Evolutionary conservation across 1,139 yeast genomes (phyloP).

Genomic region (Arxiozyma bovina): DNA sequence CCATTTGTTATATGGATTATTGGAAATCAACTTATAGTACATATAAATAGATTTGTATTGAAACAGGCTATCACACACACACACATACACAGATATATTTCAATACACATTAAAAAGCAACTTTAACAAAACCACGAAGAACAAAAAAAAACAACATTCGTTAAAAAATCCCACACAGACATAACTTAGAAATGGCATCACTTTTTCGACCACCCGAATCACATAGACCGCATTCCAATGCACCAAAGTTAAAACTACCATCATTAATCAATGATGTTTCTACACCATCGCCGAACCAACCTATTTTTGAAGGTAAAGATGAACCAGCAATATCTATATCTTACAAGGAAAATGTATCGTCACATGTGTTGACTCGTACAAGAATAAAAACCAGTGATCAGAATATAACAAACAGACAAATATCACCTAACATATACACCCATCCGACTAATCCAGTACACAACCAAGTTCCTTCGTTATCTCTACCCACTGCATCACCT

Average conservation of each 20-base stretch:
- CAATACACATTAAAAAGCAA: neutral
- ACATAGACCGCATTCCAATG: constrained; percentile 19
- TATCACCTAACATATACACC: neutral
- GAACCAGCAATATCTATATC: neutral
- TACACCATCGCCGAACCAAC: neutral
- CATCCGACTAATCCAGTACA: constrained; percentile 1
- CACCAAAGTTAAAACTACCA: constrained; percentile 28
- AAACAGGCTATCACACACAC: no score
- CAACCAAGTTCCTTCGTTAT: neutral
- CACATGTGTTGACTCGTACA: constrained; percentile 3
- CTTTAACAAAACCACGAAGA: no score
- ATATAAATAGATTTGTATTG: no score
- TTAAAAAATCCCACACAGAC: neutral
- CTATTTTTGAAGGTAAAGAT: neutral
- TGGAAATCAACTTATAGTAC: neutral
- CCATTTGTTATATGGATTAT: neutral
- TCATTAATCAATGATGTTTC: constrained; percentile 13
- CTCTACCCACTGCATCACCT: constrained; percentile 1
- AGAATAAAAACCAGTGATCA: neutral
- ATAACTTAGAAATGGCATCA: constrained; percentile 23
- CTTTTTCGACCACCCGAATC: constrained; percentile 30
- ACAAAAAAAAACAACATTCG: no score
- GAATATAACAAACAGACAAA: constrained; percentile 3
- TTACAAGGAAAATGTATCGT: neutral
- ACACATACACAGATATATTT: no score